A percentile compares a stretch with the other conserved stretches of the same genome.
These are phyloP conservation scores for Metrosideros polymorpha DNA, from an alignment of 441 rosid genomes.

Conservation along the genomic window DNA sequence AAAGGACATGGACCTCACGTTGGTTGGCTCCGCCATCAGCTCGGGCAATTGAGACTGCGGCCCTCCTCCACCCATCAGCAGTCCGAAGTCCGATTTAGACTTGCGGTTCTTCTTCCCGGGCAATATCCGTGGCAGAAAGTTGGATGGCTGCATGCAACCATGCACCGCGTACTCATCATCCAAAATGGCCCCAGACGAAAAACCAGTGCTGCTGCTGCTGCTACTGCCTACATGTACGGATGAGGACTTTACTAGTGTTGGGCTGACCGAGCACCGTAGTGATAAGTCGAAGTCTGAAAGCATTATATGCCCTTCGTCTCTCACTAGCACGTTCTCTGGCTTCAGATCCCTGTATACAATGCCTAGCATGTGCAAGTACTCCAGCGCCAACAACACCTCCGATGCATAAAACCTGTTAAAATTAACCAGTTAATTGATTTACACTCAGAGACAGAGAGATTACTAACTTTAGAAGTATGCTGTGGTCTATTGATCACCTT, in stretches of 20 bases:
- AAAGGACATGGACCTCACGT: constrained; percentile 82
- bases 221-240: constrained; percentile 25
- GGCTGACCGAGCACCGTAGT: constrained; percentile 76
- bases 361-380: constrained; percentile 90
- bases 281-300: constrained; percentile 88
- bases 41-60: constrained; percentile 38
- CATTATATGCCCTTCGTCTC: constrained; percentile 88
- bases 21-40: constrained; percentile 84
- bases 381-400: constrained; percentile 76
- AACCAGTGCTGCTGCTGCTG: not conserved
- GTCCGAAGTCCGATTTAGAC: constrained; percentile 68
- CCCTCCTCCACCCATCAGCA: constrained; percentile 33
- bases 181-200: constrained; percentile 27
- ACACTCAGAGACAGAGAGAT: not conserved
- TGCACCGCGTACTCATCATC: constrained; percentile 48
- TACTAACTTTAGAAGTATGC: not conserved
- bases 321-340: constrained; percentile 81
- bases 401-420: constrained; percentile 65
- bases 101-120: constrained; percentile 70
- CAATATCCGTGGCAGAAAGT: constrained; percentile 64
- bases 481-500: not conserved
- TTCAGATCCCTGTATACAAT: constrained; percentile 81
- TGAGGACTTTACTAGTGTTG: constrained; percentile 76
- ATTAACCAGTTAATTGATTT: not conserved
- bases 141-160: constrained; percentile 66